Conservation (phyloP, 495 filamentous ascomycete genomes). For the Thozetella sp. region DNA sequence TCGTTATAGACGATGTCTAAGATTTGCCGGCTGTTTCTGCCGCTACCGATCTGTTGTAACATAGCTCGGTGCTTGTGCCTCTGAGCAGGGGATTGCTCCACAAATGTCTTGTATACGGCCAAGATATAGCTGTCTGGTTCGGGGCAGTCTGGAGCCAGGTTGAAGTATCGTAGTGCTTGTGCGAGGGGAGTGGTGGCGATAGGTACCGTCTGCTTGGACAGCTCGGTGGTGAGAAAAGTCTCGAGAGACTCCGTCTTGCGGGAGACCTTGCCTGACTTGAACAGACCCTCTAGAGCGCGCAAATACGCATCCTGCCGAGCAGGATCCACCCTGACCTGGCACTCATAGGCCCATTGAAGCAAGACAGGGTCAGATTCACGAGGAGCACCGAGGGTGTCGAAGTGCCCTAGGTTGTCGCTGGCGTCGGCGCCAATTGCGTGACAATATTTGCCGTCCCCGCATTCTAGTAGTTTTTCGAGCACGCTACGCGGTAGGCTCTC, state of each 20-base stretch:
- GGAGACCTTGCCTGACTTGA: conserved; percentile 4
- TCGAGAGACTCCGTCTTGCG: conserved; percentile 19
- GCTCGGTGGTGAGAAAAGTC: conserved; percentile 8
- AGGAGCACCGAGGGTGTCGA: conserved; percentile 5
- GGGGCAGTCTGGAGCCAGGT: conserved; percentile 4
- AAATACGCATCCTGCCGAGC: conserved; percentile 11
- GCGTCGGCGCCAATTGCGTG: background rate
- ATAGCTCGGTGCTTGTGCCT: conserved; percentile 14
- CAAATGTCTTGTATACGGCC: conserved; percentile 16
- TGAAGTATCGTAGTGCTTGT: background rate
- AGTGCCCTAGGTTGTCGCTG: background rate
- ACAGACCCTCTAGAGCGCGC: conserved; percentile 16
- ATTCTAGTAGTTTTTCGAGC: conserved; percentile 19
- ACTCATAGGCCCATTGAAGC: conserved; percentile 25
- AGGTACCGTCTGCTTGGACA: background rate
- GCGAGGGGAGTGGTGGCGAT: background rate
- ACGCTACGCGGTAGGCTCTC: conserved; percentile 6
- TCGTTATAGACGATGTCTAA: conserved; percentile 10
- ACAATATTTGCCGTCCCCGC: background rate
- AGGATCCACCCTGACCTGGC: conserved; percentile 19
- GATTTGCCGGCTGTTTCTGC: conserved; percentile 14
- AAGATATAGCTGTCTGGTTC: conserved; percentile 11
- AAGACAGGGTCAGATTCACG: conserved; percentile 14
- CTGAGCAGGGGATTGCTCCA: conserved; percentile 20
- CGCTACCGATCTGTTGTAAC: conserved; percentile 22